Evolutionary conservation across 2,329 filamentous ascomycete species (phyloP).

Genomic region (Alternaria sp.): DNA sequence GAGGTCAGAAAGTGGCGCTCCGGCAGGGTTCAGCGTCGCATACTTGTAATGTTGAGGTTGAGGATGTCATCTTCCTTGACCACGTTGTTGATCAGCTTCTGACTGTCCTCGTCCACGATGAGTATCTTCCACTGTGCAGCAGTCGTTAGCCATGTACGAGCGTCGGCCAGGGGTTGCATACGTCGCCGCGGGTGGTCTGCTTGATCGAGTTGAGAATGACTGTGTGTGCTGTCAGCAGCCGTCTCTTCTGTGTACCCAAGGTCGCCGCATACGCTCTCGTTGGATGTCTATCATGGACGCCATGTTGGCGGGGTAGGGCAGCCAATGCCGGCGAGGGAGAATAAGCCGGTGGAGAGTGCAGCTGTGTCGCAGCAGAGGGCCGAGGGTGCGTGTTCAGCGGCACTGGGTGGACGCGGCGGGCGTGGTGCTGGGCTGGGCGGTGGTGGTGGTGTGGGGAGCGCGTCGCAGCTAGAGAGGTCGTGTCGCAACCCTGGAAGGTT

Average conservation of each 20-base stretch:
- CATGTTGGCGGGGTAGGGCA: slow-evolving; percentile 66
- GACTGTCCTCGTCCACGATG: slow-evolving; percentile 83
- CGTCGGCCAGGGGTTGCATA: slow-evolving; percentile 55
- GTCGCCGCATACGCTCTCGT: slow-evolving; percentile 67
- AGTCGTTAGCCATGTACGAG: slow-evolving; percentile 38
- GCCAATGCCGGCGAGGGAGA: slow-evolving; percentile 21
- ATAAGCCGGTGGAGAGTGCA: slow-evolving; percentile 1
- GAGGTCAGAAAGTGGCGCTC: slow-evolving; percentile 36
- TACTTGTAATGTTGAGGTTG: slow-evolving; percentile 95
- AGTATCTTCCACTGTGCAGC: slow-evolving; percentile 88
- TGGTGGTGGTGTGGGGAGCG: slow-evolving; percentile 24
- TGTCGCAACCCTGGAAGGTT: slow-evolving; percentile 16
- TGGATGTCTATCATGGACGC: slow-evolving; percentile 86
- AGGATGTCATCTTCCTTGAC: slow-evolving; percentile 96
- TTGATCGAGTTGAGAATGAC: slow-evolving; percentile 79
- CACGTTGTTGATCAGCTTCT: slow-evolving; percentile 87
- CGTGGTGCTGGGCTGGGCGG: not conserved
- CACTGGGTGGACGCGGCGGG: not conserved
- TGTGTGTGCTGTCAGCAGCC: slow-evolving; percentile 47
- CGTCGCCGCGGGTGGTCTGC: slow-evolving; percentile 81
- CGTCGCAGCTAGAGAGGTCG: slow-evolving; percentile 27
- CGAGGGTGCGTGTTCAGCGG: not conserved
- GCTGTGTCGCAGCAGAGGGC: not conserved
- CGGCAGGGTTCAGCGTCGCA: slow-evolving; percentile 40
- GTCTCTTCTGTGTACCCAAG: not conserved